Conservation (phyloP, 805 yeast species). For the Wickerhamiella parazyma region DNA sequence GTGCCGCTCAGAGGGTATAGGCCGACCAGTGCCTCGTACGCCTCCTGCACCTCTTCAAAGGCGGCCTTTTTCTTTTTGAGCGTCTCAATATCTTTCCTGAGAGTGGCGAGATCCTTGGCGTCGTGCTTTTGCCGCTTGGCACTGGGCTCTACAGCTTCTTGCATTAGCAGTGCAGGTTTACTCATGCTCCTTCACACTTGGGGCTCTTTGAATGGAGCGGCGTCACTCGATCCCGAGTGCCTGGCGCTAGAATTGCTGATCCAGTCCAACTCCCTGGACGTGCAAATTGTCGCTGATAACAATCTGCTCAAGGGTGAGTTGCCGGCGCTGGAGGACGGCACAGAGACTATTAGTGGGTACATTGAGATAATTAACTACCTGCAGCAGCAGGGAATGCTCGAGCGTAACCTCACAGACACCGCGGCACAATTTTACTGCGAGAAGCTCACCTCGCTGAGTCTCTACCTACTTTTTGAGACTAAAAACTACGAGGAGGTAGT, state of each 20-base stretch:
- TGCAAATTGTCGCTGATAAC: conserved; percentile 18
- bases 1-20: conserved; percentile 56
- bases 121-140: background rate
- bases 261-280: conserved; percentile 10
- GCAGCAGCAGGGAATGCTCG: conserved; percentile 6
- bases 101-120: background rate
- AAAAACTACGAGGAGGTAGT: conserved; percentile 23
- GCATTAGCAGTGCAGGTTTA: conserved; percentile 37
- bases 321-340: conserved; percentile 18
- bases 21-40: conserved; percentile 40
- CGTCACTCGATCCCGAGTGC: conserved; percentile 24
- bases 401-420: conserved; percentile 6
- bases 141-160: conserved; percentile 27
- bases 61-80: conserved; percentile 41
- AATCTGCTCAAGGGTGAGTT: conserved; percentile 18
- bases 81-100: conserved; percentile 27
- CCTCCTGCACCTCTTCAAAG: conserved; percentile 39
- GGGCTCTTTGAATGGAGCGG: conserved; percentile 19
- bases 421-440: conserved; percentile 15
- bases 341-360: conserved; percentile 14
- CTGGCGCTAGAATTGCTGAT: conserved; percentile 23
- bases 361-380: conserved; percentile 19
- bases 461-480: conserved; percentile 18
- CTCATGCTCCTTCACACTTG: conserved; percentile 21
- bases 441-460: conserved; percentile 13